Evolutionary conservation across 169 alveolate genomes (phyloP).

Genomic region (Plasmodium inui): DNA sequence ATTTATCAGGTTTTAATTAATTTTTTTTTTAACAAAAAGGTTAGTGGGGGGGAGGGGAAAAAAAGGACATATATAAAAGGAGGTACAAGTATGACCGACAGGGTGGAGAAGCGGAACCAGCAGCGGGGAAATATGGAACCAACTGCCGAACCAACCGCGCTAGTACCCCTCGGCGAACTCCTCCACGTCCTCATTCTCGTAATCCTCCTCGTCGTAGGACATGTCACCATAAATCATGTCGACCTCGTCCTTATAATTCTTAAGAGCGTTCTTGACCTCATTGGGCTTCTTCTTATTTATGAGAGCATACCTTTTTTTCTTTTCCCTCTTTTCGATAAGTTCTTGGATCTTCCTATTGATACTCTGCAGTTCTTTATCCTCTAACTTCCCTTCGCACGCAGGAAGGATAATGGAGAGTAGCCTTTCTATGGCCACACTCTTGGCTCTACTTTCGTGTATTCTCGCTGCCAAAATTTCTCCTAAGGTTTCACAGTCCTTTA

Average conservation of each 20-base stretch:
- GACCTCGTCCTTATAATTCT: constrained; percentile 85
- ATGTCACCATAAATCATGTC: constrained; percentile 86
- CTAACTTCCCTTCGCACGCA: constrained; percentile 46
- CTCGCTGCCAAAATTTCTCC: constrained; percentile 60
- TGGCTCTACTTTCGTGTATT: constrained; percentile 42
- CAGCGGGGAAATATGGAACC: no score
- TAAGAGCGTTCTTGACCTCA: constrained; percentile 76
- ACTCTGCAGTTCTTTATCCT: constrained; percentile 28
- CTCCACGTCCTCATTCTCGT: constrained; percentile 50
- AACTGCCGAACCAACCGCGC: background rate
- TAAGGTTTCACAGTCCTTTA: constrained; percentile 57
- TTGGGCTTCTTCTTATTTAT: constrained; percentile 67
- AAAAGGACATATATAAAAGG: background rate
- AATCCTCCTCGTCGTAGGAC: constrained; percentile 77
- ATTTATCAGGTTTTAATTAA: background rate
- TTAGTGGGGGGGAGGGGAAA: background rate
- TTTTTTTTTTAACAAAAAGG: background rate
- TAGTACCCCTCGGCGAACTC: constrained; percentile 26
- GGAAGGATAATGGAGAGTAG: constrained; percentile 34
- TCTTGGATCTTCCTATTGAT: constrained; percentile 34
- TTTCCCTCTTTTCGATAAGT: constrained; percentile 38
- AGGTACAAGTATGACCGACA: background rate
- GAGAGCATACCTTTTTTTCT: constrained; percentile 46
- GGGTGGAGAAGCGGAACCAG: background rate
- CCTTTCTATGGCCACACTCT: constrained; percentile 68